Base-by-base conservation (phyloP, 2,329 filamentous ascomycete genomes). In the Domatiomyces globalis region DNA sequence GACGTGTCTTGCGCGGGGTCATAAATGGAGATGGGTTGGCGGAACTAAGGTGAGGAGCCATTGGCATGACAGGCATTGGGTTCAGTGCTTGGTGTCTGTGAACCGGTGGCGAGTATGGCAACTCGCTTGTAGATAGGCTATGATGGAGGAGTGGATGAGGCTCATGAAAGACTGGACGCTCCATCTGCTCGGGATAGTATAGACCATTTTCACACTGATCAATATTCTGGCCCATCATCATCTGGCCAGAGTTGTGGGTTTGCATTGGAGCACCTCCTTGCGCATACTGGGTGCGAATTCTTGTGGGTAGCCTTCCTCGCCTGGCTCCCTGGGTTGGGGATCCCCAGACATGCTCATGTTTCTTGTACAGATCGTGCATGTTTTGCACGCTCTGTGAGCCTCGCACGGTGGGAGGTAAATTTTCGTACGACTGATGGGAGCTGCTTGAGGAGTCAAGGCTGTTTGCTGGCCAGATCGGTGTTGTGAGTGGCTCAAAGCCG, bases 271-370 rank as follows among this genome's bases (percentile, higher is more conserved):
- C 65, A 29, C 65, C 62, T 49, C 66, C 57, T 19, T 63, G 60
- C 49, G 65, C 7, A 47, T 47, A 22, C 20, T 66, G 53, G 69
- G 68, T 18, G 51, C 49, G 15, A 43, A n/a, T 27, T 55, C 57
- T 45, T 66, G 62, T 48, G 63, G 58, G 42, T 65, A 66, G 36
- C 65, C 63, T 47, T 67, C 66, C 46, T 67, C 54, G 22, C 12
- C 39, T 22, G 50, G 63, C 60, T 49, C 63, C 62, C 47, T 63
- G 58, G 33, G 65, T 58, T 57, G 67, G 63, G 18, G 68, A 66
- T 68, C 69, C 71, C 68, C 69, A 69, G 10, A 59, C 50, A 48
- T 69, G 67, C 19, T 60, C 54, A 54, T 47, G 5, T 29, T 43
- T 42, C 45, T 46, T 49, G 27, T 53, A 45, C 48, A 51, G 29